Evolutionary conservation across 495 filamentous ascomycete species (phyloP).

Genomic region (Aeminium ludgeri): DNA sequence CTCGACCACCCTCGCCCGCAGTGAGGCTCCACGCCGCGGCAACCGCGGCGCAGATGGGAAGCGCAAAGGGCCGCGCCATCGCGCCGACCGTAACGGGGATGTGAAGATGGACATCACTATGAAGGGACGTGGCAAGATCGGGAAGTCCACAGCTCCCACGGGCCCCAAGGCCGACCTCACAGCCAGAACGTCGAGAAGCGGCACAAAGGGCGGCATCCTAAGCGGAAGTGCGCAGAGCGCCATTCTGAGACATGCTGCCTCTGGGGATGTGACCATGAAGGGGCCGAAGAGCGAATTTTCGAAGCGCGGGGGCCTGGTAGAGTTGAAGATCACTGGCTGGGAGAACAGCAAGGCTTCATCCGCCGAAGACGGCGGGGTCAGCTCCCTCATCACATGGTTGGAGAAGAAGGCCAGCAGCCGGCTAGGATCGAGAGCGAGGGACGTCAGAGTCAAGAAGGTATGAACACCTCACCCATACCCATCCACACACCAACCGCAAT

Average conservation of each 20-base stretch:
- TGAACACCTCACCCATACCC: constrained; percentile 20
- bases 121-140: constrained; percentile 27
- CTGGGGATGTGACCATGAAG: constrained; percentile 11
- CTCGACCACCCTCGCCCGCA: too few species aligned
- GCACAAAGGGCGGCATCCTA: constrained; percentile 2
- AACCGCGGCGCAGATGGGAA: too few species aligned
- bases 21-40: too few species aligned
- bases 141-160: not conserved
- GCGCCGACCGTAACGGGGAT: constrained; percentile 66
- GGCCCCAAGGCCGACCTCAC: not conserved
- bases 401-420: constrained; percentile 52
- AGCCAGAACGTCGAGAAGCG: not conserved
- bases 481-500: too few species aligned
- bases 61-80: constrained; percentile 6
- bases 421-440: constrained; percentile 35
- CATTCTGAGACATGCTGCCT: constrained; percentile 11
- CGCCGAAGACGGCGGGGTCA: constrained; percentile 54
- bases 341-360: constrained; percentile 55
- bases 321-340: constrained; percentile 49
- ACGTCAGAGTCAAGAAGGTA: constrained; percentile 71
- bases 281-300: not conserved
- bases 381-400: constrained; percentile 56
- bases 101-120: constrained; percentile 51
- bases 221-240: constrained; percentile 8
- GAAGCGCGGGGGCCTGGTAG: constrained; percentile 7